Conservation (phyloP, 495 filamentous ascomycete genomes). For the Platismatia glauca region DNA sequence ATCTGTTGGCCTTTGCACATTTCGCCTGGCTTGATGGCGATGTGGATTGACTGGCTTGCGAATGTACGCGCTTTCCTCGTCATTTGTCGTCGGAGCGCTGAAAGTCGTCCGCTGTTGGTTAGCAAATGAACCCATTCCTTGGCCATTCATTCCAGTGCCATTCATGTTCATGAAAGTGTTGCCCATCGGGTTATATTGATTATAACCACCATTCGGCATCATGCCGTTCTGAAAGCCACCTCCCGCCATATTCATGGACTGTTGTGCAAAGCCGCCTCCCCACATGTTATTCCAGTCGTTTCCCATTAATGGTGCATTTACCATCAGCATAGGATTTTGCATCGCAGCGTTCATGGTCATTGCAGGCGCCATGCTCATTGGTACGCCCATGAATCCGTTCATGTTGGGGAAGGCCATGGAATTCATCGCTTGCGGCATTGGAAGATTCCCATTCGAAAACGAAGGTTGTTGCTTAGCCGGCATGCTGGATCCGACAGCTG, state of each 20-base stretch:
- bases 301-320: slow-evolving; percentile 20
- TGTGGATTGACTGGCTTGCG: slow-evolving; percentile 94
- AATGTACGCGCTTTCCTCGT: slow-evolving; percentile 90
- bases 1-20: slow-evolving; percentile 74
- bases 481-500: background rate
- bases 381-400: slow-evolving; percentile 34
- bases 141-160: slow-evolving; percentile 25
- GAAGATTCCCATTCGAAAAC: slow-evolving; percentile 6
- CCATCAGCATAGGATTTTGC: slow-evolving; percentile 48
- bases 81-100: slow-evolving; percentile 51
- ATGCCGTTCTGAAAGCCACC: slow-evolving; percentile 9
- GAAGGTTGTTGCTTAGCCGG: slow-evolving; percentile 8
- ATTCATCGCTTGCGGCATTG: slow-evolving; percentile 18
- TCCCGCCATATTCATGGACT: slow-evolving; percentile 9
- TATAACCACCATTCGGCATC: slow-evolving; percentile 13
- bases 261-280: slow-evolving; percentile 14
- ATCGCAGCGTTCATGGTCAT: slow-evolving; percentile 33
- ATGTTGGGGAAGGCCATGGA: slow-evolving; percentile 37
- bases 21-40: slow-evolving; percentile 70
- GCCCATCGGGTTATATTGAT: slow-evolving; percentile 19
- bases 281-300: slow-evolving; percentile 19
- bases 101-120: slow-evolving; percentile 67
- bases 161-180: slow-evolving; percentile 48
- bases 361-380: slow-evolving; percentile 32
- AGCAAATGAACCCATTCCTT: slow-evolving; percentile 44